These are phyloP conservation scores for Amanita inopinata DNA, from an alignment of 768 basidiomycete genomes.

Conservation along the genomic window DNA sequence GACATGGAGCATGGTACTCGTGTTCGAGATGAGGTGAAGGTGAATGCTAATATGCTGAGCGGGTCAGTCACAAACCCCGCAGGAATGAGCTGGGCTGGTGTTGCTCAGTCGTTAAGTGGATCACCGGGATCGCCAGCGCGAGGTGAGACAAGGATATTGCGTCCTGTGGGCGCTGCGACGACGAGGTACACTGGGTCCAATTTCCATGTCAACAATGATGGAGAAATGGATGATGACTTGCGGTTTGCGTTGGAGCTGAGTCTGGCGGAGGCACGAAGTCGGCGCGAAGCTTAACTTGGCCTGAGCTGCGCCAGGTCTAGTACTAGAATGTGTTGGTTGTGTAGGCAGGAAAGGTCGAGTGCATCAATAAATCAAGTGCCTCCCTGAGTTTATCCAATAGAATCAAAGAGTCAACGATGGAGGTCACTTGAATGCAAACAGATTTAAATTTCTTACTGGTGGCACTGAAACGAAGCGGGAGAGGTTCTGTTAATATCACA, in stretches of 20 bases:
- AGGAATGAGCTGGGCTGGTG: conserved; percentile 11
- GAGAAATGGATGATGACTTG: conserved; percentile 55
- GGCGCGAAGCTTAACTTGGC: no score
- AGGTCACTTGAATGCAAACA: no score
- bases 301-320: no score
- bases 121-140: not conserved
- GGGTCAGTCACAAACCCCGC: not conserved
- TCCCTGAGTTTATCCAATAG: no score
- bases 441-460: no score
- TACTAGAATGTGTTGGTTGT: no score
- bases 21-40: not conserved
- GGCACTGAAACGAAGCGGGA: no score
- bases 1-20: not conserved
- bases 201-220: conserved; percentile 1
- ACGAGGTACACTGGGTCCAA: not conserved
- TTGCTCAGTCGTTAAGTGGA: conserved; percentile 1
- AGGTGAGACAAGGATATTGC: not conserved
- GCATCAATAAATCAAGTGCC: no score
- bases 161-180: not conserved
- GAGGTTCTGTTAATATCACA: no score
- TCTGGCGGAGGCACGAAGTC: conserved; percentile 51
- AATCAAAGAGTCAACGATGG: no score
- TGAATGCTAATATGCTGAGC: no score
- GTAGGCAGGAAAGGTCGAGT: no score
- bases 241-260: conserved; percentile 60